Base-by-base conservation (phyloP, 139 green algal genomes). In the Chlorella sp. region DNA sequence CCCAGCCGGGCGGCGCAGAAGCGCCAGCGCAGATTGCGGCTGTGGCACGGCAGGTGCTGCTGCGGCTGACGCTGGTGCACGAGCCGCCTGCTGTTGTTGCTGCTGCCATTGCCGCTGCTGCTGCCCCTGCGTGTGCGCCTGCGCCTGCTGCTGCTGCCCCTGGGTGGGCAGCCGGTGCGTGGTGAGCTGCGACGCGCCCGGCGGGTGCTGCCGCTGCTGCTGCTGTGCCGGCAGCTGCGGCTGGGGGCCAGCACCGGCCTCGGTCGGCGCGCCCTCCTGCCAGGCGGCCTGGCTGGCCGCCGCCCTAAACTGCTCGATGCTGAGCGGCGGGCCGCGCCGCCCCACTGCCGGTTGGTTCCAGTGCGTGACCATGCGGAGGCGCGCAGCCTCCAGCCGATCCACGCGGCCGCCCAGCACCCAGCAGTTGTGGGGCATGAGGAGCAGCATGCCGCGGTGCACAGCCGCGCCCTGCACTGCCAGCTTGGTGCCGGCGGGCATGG, bases 391-490 rank as follows among this genome's bases (percentile, higher is more conserved):
- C 60, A 92, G 59, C 25, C 61, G 29, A 27, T 83, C 61, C 62
- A 93, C 88, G 71, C 81, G 45, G 2, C 90, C 89, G 0, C 90
- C 90, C 35, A 93, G 78, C 33, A 93, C 69, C 8, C 36, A 68
- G 2, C 83, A 77, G 60, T 91, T 92, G 29, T 90, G 74, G 1
- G 87, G 86, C 19, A 76, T 82, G 58, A 95, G 83, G 61, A 94
- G 73, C 77, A 95, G 67, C 61, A 90, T 76, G 40, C 91, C 91
- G 2, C 84, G 64, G 15, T 77, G 76, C 27, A 93, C 63, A 3
- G 33, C 45, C 5, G 81, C 76, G 51, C 87, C 81, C 33, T 81
- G 74, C 25, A 95, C 36, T 7, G 90, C 60, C 48, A 94, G 68
- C 87, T 94, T 83, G 40, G 25, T 63, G 61, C 80, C 76, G 21